Evolutionary conservation across 306 rosid genomes (phyloP), one percentile per base, ranked within the genome.

Genomic region (Citrullus amarus): DNA sequence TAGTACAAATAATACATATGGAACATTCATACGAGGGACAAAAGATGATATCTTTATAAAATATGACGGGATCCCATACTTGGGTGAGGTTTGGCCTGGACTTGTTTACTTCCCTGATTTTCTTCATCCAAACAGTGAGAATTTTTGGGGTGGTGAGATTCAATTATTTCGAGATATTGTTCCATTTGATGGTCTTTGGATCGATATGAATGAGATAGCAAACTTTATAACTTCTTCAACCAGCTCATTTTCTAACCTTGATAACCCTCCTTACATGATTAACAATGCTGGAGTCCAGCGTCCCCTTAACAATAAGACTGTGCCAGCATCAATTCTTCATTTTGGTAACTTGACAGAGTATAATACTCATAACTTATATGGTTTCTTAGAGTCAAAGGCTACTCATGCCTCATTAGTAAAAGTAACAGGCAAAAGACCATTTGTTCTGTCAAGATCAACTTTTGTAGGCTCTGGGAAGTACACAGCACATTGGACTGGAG

Each of bases 401-500:
- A 92, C 98, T 20, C 83, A 86, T 81, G 85, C 77, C 63, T 96
- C 90, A 51, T 88, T 94, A 15, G 36, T 70, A 43, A 46, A 81
- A 74, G 80, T 83, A 43, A 92, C 87, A 80, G 91, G 96, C 80
- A 92, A 78, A 86, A 90, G 98, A 88, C 98, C 98, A 28, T 94
- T 94, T 81, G 43, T 94, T 71, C 89, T 94, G 18, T 63, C 90
- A 48, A 90, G 97, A 86, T 94, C 98, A 39, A 94, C 96, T 80
- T 94, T 89, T 86, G 88, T 92, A 4, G 83, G 97, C 86, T 90
- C 98, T 28, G 98, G 98, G 17, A 92, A 82, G 89, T 92, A 92
- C 83, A 38, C 92, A 39, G 98, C 97, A 3, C 98, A 94, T 66
- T 94, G 98, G 97, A 94, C 98, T 15, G 97, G 97, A 85, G 97